Base-by-base conservation (phyloP, 768 basidiomycete species). In the Russula dissimulans region DNA sequence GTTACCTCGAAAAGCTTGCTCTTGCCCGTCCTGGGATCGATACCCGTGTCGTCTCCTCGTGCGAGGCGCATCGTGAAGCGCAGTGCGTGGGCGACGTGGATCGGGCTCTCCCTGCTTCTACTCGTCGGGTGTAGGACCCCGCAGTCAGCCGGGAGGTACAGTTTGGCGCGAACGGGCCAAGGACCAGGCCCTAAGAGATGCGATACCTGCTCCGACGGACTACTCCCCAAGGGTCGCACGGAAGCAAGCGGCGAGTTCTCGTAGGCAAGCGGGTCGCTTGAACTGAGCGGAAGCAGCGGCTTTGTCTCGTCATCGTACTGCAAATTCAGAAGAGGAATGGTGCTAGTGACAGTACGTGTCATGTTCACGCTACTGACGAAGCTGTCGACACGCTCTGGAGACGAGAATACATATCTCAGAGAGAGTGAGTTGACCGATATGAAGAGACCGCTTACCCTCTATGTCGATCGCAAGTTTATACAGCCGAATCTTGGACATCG, bases 1-100 rank as follows among this genome's bases (percentile, higher is more conserved):
- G 89, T 82, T 65, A 95, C 90, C 70, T 94, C 94, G 70, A 87
- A 92, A 67, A 90, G 71, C 73, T 91, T 95, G 64, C 83, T 79
- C 72, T 81, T 87, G 39, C 88, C 87, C 39, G 78, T 76, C 70
- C 85, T 86, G 7, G 78, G 64, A 69, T 90, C 88, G 3, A 84
- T 55, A 15, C 77, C 74, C 22, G 69, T 65, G 67, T 90, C 85
- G 63, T 91, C 91, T 4, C 88, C 90, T 26, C 87, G 79, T 72
- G 93, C 87, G 15, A 95, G 86, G 41, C 93, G 78, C 57, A 97
- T 81, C 32, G 89, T 78, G 52, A 91, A 79, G 75, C 92, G 94
- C 56, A 99, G 75, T 52, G 77, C 72, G 70, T 99, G 95, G 0
- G 78, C 74, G 42, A 97, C 80, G 15, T 77, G 73, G 64, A 97